Evolutionary conservation across 495 filamentous ascomycete genomes (phyloP), one percentile per base, ranked within the genome.

Genomic region (Lepidopterella palustris): DNA sequence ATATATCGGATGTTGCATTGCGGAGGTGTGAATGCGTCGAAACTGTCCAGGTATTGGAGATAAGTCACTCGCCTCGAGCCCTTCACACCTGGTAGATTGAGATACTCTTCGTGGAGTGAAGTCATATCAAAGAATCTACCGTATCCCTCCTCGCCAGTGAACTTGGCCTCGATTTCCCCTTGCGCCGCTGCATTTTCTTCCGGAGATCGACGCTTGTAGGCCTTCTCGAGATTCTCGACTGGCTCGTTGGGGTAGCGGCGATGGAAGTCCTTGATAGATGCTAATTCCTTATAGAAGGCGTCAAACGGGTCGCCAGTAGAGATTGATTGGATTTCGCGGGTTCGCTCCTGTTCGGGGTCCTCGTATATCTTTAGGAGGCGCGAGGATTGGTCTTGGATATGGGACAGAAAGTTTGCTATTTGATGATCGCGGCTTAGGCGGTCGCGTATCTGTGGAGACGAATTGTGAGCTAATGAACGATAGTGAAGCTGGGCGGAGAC

Each of bases 91-190:
- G 89, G 88, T 1, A 98, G 78, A 64, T 98, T 98, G 45, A 97
- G 78, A 67, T 90, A 98, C 9, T 87, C 78, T 67, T 97, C 91
- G 67, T 97, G 93, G 59, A 84, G 77, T 45, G 71, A 78, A 24
- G 88, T 92, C 52, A 98, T 74, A 73, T 98, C 93, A 63, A 97
- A 84, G 70, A 86, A 97, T 57, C 89, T 85, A 25, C 93, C 93
- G 65, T 85, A 96, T 2, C 84, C 84, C 71, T 98, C 93, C 73
- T 97, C 93, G 20, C 93, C 95, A 1, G 90, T 93, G 70, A 97
- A 98, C 85, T 96, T 87, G 54, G 80, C 83, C 64, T 97, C 91
- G 55, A 96, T 84, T 47, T 92, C 83, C 1, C 77, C 76, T 18
- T 77, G 69, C 23, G 72, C 66, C 0, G 49, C 47, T 1, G 57